Base-by-base conservation (phyloP, 164 flowering plant genomes). In the Macadamia integrifolia region DNA sequence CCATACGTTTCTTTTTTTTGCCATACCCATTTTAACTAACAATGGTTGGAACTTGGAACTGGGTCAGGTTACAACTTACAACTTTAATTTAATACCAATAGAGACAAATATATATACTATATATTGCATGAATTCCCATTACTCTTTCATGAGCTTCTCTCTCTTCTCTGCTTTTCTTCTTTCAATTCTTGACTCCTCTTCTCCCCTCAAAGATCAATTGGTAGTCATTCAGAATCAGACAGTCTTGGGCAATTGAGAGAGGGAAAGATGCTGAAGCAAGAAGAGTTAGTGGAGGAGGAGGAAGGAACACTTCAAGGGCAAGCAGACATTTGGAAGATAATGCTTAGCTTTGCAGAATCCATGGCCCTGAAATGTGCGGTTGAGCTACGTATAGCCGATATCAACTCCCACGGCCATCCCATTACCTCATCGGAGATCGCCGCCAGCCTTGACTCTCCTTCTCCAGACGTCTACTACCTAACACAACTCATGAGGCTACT, bases 331-430 rank as follows among this genome's bases (percentile, higher is more conserved):
- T 79, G 78, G 83, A 56, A 65, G 4, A 18, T 23, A 65, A 72
- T 83, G 71, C 71, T 80, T 52, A 73, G 71, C 43, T 81, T 80
- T 65, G 82, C 69, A 1, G 84, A 82, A 48, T 74, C 85, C 43
- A 78, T 79, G 77, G 83, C 80, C 0, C 64, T 84, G 17, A 82
- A 76, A 57, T 83, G 83, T 52, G 85, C 79, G 0, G 76, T 86
- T 18, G 86, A 86, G 69, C 80, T 86, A 29, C 70, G 75, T 43
- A 72, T 86, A 2, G 66, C 86, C 6, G 85, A 86, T 49, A 81
- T 82, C 58, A 60, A 84, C 72, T 43, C 75, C 12, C 75, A 80
- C 48, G 78, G 72, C 30, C 32, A 44, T 0, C 83, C 87, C 6
- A 69, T 84, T 50, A 71, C 84, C 35, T 46, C 84, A 30, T 32